Evolutionary conservation across 257 asterid genomes (phyloP), one percentile per base, ranked within the genome.

Genomic region (Marsdenia floribunda): DNA sequence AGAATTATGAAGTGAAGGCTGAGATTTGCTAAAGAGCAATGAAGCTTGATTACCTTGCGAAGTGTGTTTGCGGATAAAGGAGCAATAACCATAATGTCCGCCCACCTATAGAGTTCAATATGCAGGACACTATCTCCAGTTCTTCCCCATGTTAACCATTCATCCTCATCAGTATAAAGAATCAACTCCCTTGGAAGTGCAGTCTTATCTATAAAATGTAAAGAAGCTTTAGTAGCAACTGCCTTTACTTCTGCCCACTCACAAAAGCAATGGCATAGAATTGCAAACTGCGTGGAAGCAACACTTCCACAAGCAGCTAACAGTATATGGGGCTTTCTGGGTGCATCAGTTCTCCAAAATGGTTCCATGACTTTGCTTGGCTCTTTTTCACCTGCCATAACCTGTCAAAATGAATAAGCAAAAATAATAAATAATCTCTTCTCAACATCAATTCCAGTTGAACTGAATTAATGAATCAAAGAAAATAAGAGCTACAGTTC

Each of bases 241-340:
- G 97, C 98, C 81, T 85, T 90, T 49, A 93, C 97, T 76, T 91
- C 98, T 38, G 97, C 93, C 97, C 97, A 91, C 74, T 93, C 97
- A 46, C 88, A 78, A 77, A 93, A 86, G 76, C 89, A 81, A 63
- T 85, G 90, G 79, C 98, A 93, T 24, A 93, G 89, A 75, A 85
- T 87, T 4, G 97, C 87, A 80, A 93, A 93, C 81, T 93, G 90
- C 44, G 89, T 89, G 50, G 97, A 90, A 57, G 97, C 98, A 55
- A 93, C 98, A 79, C 98, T 88, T 67, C 97, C 98, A 80, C 97
- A 86, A 16, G 97, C 92, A 16, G 97, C 97, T 49, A 93, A 91
- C 55, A 93, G 85, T 75, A 93, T 89, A 26, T 84, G 90, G 64
- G 98, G 96, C 75, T 82, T 93, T 75, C 91, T 87, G 49, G 82